Evolutionary conservation across 1,139 yeast genomes (phyloP), one percentile per base, ranked within the genome.

Genomic region (Suzukiozyma palmioleophila): DNA sequence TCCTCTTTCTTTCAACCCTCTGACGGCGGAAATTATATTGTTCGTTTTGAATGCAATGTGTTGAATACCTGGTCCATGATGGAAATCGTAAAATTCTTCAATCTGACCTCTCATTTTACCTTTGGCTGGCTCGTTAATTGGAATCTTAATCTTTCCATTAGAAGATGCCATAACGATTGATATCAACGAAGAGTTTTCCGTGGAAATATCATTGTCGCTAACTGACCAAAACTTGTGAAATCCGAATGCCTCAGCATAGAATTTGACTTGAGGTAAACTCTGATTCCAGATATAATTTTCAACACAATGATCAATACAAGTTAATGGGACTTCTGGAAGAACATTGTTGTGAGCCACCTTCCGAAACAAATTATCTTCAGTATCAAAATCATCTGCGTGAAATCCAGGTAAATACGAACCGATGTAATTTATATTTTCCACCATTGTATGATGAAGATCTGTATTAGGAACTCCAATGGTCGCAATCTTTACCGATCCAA

Each of bases 171-270:
- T 82, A 11, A 86, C 95, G 18, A 81, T 75, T 4, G 94, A 83
- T 43, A 77, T 72, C 40, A 86, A 70, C 0, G 92, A 85, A 1
- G 90, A 76, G 48, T 65, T 78, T 38, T 75, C 78, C 0, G 95
- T 85, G 36, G 72, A 68, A n/a, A 86, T 74, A 47, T 82, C 86
- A 33, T 64, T 66, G 50, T 86, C 94, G 58, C 85, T 95, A 14
- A 84, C 94, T 0, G 92, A 81, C 95, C 95, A 84, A 56, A 77
- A 86, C 49, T 79, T 69, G 51, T 81, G 89, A 58, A 86, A 84
- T 0, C 90, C 90, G 51, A 86, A 76, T 5, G 77, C 75, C 13
- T 62, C 57, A 25, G 80, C 77, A 56, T 86, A 86, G 41, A 75
- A 71, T 14, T 59, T 61, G 44, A 88, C 84, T 1, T 78, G 77